Conservation (phyloP, 179 eudicot species). For the Beta macrorhiza region DNA sequence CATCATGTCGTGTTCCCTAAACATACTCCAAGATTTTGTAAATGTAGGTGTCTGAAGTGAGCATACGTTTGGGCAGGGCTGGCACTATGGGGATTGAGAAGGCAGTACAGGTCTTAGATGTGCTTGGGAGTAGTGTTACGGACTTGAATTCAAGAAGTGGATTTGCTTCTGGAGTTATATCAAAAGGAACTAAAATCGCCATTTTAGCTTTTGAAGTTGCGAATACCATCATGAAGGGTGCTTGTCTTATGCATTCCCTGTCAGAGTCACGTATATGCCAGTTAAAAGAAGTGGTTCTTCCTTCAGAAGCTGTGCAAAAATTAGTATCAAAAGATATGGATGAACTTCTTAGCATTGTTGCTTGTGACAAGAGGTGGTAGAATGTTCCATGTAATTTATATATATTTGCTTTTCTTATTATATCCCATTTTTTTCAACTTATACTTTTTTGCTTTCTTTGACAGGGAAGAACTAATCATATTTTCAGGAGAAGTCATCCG, state of each 20-base stretch:
- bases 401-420: neutral
- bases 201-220: slow-evolving; percentile 96
- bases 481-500: slow-evolving; percentile 89
- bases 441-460: slow-evolving; percentile 20
- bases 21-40: slow-evolving; percentile 8
- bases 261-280: slow-evolving; percentile 58
- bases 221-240: slow-evolving; percentile 84
- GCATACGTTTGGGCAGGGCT: slow-evolving; percentile 62
- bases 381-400: neutral
- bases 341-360: slow-evolving; percentile 75
- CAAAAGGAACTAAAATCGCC: slow-evolving; percentile 62
- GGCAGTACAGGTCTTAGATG: slow-evolving; percentile 94
- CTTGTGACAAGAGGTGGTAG: slow-evolving; percentile 74
- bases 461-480: slow-evolving; percentile 77
- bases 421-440: neutral
- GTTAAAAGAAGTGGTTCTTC: slow-evolving; percentile 78
- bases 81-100: slow-evolving; percentile 71
- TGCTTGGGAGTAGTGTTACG: slow-evolving; percentile 96
- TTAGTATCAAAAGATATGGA: slow-evolving; percentile 66
- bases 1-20: neutral
- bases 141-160: slow-evolving; percentile 65
- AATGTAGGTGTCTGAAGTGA: slow-evolving; percentile 81
- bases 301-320: slow-evolving; percentile 78
- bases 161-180: slow-evolving; percentile 64
- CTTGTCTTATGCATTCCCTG: slow-evolving; percentile 78